Percentiles rank a stretch among this genome's conserved stretches.
phyloP scores from a whole-genome alignment of 2,329 filamentous ascomycete genomes.

The Apiospora sp. region DNA sequence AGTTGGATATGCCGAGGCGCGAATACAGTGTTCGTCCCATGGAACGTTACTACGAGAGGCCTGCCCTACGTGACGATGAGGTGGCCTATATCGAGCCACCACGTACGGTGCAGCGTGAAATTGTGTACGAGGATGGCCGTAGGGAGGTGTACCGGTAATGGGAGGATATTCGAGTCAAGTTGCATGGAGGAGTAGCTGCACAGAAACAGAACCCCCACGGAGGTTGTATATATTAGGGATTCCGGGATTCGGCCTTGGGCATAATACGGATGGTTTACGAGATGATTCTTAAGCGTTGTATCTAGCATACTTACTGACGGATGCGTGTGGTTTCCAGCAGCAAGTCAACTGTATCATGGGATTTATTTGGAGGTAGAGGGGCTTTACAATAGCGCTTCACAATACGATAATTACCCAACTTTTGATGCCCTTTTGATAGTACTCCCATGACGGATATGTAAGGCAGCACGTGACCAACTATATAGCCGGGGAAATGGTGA shows the following conservation, averaged over 20 bases:
- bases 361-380: neutral
- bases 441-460: neutral
- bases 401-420: neutral
- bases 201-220: neutral
- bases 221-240: constrained; percentile 1
- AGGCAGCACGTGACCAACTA: neutral
- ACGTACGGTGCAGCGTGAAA: constrained; percentile 49
- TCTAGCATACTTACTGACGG: neutral
- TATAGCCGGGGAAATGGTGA: neutral
- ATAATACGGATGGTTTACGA: neutral
- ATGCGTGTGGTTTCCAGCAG: neutral
- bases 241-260: neutral
- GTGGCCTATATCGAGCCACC: constrained; percentile 55
- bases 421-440: neutral
- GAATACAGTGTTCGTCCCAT: constrained; percentile 53
- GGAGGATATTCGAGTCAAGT: neutral
- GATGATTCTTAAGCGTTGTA: neutral
- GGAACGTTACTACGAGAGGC: constrained; percentile 54
- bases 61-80: constrained; percentile 46
- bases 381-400: neutral
- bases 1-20: constrained; percentile 44
- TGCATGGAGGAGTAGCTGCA: neutral
- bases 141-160: constrained; percentile 41
- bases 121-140: constrained; percentile 52
- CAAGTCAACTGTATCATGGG: neutral